A percentile compares a stretch with the other conserved stretches of the same genome.
phyloP scores from a whole-genome alignment of 192 early-diverging fungal genomes.

The Coemansia sp. region DNA sequence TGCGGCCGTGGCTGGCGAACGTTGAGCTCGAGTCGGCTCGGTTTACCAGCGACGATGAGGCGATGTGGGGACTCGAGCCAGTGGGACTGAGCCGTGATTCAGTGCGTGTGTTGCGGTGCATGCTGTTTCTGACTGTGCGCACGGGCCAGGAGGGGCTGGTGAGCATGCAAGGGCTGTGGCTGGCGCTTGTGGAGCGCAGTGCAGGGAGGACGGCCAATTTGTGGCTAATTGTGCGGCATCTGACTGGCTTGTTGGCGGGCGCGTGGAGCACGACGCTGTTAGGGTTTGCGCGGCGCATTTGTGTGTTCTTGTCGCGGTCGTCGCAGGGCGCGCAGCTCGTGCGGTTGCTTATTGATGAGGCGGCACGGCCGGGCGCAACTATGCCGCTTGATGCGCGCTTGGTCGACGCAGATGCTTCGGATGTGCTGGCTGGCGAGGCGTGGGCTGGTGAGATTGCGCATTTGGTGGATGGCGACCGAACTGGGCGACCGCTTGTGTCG shows the following conservation, averaged over 20 bases:
- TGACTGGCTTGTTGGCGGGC: conserved; percentile 26
- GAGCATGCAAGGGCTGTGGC: conserved; percentile 41
- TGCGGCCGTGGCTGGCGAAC: conserved; percentile 44
- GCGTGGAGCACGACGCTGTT: conserved; percentile 32
- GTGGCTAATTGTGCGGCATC: conserved; percentile 37
- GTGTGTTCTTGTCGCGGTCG: conserved; percentile 48
- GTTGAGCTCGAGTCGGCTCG: conserved; percentile 16
- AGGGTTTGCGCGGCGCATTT: conserved; percentile 33
- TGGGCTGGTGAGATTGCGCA: conserved; percentile 34
- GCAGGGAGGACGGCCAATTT: conserved; percentile 11
- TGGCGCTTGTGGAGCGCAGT: conserved; percentile 21
- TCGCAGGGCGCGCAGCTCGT: conserved; percentile 33
- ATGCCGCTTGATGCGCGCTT: conserved; percentile 16
- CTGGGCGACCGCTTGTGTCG: conserved; percentile 20
- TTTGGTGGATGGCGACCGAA: not conserved
- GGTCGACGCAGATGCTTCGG: not conserved
- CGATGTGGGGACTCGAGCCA: conserved; percentile 14
- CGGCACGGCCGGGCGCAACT: conserved; percentile 18
- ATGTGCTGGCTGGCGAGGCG: conserved; percentile 21
- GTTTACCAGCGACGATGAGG: conserved; percentile 2
- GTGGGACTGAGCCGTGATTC: conserved; percentile 34
- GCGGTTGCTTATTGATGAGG: conserved; percentile 24
- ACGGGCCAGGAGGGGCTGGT: conserved; percentile 18
- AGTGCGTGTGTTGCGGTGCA: conserved; percentile 44
- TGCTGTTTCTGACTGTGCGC: conserved; percentile 41